Evolutionary conservation across 768 basidiomycete genomes (phyloP).

Genomic region (Tricholoma furcatifolium): DNA sequence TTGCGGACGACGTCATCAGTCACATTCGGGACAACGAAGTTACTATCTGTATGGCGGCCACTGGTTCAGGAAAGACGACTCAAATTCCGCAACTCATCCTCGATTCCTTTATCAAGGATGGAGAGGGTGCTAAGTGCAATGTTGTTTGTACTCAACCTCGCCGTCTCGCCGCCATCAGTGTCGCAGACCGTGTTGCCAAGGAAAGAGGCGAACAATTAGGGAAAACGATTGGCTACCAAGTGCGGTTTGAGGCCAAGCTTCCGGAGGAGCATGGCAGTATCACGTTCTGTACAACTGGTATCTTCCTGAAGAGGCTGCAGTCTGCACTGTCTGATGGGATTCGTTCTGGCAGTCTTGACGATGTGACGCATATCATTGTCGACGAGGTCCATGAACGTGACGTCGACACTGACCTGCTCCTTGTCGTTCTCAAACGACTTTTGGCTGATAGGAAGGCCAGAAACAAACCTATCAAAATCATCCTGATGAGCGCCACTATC

Average conservation of each 20-base stretch:
- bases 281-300: slow-evolving; percentile 91
- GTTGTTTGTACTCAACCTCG: slow-evolving; percentile 93
- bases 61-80: slow-evolving; percentile 92
- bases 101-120: slow-evolving; percentile 75
- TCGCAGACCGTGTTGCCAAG: slow-evolving; percentile 87
- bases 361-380: slow-evolving; percentile 86
- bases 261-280: slow-evolving; percentile 82
- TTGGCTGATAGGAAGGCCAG: slow-evolving; percentile 70
- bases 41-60: slow-evolving; percentile 85
- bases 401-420: slow-evolving; percentile 85
- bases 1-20: slow-evolving; percentile 61
- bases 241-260: slow-evolving; percentile 81
- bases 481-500: slow-evolving; percentile 96
- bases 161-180: slow-evolving; percentile 86
- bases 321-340: slow-evolving; percentile 53
- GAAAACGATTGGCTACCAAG: slow-evolving; percentile 81
- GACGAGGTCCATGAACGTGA: slow-evolving; percentile 98
- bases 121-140: slow-evolving; percentile 84
- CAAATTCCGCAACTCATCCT: slow-evolving; percentile 93
- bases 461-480: slow-evolving; percentile 74
- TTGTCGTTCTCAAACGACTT: slow-evolving; percentile 86
- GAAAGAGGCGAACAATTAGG: slow-evolving; percentile 80
- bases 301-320: slow-evolving; percentile 87
- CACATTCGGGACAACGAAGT: slow-evolving; percentile 79
- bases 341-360: slow-evolving; percentile 50